phyloP scores from a whole-genome alignment of 2,329 filamentous ascomycete species.

The Macroventuria anomochaeta region DNA sequence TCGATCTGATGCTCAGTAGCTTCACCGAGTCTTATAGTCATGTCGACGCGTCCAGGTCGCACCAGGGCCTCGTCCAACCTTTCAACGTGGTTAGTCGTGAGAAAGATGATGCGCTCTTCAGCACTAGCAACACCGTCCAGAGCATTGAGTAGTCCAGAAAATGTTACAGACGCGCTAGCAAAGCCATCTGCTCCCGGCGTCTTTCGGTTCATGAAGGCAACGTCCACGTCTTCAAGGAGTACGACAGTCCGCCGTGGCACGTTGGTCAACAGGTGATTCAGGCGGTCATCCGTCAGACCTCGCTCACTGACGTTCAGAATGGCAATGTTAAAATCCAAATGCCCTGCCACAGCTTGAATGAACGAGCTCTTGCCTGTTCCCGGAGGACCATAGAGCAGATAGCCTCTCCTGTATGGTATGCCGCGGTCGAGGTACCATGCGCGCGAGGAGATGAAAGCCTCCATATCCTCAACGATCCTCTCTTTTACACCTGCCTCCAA shows the following conservation, averaged over 20 bases:
- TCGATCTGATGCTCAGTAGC: constrained; percentile 84
- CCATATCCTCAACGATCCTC: constrained; percentile 77
- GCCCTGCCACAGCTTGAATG: constrained; percentile 92
- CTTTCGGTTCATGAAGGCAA: constrained; percentile 83
- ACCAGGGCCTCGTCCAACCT: constrained; percentile 88
- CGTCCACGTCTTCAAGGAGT: constrained; percentile 88
- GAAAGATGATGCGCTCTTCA: constrained; percentile 90
- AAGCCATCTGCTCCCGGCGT: constrained; percentile 83
- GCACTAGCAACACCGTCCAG: constrained; percentile 89
- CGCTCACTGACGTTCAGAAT: constrained; percentile 91
- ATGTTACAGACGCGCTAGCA: constrained; percentile 86
- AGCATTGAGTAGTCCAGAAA: constrained; percentile 79
- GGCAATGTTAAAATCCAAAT: constrained; percentile 89
- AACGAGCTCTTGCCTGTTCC: constrained; percentile 95
- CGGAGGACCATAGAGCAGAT: constrained; percentile 86
- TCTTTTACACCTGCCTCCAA: constrained; percentile 85
- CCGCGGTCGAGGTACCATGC: constrained; percentile 95
- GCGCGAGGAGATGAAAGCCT: constrained; percentile 78
- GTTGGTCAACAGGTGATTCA: constrained; percentile 85
- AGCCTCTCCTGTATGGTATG: constrained; percentile 89
- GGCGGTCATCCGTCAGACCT: constrained; percentile 85
- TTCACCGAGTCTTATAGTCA: constrained; percentile 89
- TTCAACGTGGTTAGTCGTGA: constrained; percentile 94
- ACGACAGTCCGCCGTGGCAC: constrained; percentile 83
- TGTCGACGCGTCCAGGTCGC: constrained; percentile 88